A percentile compares a stretch with the other conserved stretches of the same genome.
These are phyloP conservation scores for Calophaca sinica DNA, from an alignment of 306 rosid genomes.

Conservation along the genomic window DNA sequence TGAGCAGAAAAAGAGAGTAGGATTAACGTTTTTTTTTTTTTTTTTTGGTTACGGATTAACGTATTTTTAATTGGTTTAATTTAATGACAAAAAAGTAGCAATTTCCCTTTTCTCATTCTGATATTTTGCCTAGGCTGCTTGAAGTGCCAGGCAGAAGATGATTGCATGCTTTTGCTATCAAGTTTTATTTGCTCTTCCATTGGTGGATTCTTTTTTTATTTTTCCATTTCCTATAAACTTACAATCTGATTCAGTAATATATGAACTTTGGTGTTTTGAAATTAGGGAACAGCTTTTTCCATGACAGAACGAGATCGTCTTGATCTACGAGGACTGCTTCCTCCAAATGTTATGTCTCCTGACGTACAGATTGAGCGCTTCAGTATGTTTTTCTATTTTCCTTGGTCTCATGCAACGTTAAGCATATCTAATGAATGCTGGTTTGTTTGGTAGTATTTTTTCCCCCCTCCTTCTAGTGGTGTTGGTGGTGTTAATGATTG, in stretches of 20 bases:
- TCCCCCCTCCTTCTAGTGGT: neutral
- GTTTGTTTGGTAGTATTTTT: conserved; percentile 25
- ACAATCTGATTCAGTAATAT: conserved; percentile 32
- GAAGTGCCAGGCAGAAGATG: conserved; percentile 21
- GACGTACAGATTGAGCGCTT: conserved; percentile 91
- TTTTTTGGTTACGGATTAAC: too few species aligned
- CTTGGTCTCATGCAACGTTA: conserved; percentile 14
- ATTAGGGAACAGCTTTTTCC: conserved; percentile 94
- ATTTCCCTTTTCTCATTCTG: conserved; percentile 33
- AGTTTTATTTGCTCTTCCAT: conserved; percentile 16
- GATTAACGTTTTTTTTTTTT: neutral
- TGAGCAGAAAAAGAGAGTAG: neutral
- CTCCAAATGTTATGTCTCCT: conserved; percentile 94
- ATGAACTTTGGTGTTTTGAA: conserved; percentile 42
- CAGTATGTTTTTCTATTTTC: conserved; percentile 62
- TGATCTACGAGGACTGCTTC: conserved; percentile 98
- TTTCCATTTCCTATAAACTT: conserved; percentile 3
- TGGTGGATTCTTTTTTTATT: conserved; percentile 8
- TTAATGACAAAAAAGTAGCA: neutral
- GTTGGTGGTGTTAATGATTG: conserved; percentile 11
- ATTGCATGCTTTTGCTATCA: conserved; percentile 33
- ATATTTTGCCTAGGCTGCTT: conserved; percentile 33
- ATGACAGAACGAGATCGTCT: conserved; percentile 97
- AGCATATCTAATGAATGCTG: conserved; percentile 18
- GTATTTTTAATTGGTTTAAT: neutral